Evolutionary conservation across 2,329 filamentous ascomycete species (phyloP), one percentile per base, ranked within the genome.

Genomic region (Proliferodiscus dingleyae): DNA sequence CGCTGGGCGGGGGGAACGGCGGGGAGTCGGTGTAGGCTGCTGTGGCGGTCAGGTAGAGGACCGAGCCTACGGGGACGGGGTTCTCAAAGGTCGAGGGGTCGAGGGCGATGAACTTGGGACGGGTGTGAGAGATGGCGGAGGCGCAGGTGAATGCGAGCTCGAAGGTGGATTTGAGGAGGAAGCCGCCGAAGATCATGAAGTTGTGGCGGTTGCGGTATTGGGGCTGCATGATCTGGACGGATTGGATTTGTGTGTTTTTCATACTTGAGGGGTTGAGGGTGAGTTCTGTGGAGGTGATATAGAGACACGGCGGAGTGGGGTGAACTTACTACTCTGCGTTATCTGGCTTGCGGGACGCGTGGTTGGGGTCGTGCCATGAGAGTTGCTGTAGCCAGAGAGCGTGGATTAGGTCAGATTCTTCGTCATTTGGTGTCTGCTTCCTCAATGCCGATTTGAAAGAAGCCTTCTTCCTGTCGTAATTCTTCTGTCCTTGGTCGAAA

Each of bases 161-260:
- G 54, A 86, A 87, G 0, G 81, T 83, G 52, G 83, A 77, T 60
- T 84, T 84, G 1, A 87, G 71, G 2, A 87, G 71, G 59, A 82
- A 86, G 10, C 83, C 83, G 44, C 83, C 83, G 57, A 87, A 87
- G 45, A 87, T 85, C 82, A 85, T 85, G 66, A 84, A 84, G 53
- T 83, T 80, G 63, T 85, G 81, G 3, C 80, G 66, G 63, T 84
- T 84, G 38, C 81, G 75, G 62, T 81, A 77, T 63, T 85, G 81
- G 0, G 83, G 83, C 54, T 86, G 82, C 83, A 87, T 87, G 51
- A 87, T 84, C 56, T 76, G 78, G 4, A 83, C 80, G n/a, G 79
- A 81, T 57, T 77, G 75, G 37, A 87, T 72, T 7, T 71, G 68
- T 0, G 82, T 84, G 24, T 71, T 69, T 41, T 76, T 71, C 83